These are phyloP conservation scores for Aspergillus proliferans DNA, from an alignment of 2,329 filamentous ascomycete species.

Conservation along the genomic window DNA sequence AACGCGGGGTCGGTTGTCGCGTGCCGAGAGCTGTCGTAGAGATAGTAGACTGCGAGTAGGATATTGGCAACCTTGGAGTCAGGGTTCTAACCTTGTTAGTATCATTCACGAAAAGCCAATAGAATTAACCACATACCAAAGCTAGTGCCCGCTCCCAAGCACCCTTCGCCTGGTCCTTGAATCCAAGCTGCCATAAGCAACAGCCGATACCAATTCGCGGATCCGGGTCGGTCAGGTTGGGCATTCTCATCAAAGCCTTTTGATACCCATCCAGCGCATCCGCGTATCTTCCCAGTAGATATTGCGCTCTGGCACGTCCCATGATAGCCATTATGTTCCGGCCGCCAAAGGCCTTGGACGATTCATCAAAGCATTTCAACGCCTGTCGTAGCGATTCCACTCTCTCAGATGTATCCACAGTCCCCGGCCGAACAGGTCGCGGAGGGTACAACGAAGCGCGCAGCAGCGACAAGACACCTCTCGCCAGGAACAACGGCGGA, in stretches of 20 bases:
- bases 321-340: conserved; percentile 89
- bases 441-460: conserved; percentile 78
- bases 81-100: conserved; percentile 46
- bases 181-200: conserved; percentile 94
- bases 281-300: conserved; percentile 76
- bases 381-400: conserved; percentile 77
- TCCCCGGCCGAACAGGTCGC: conserved; percentile 56
- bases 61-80: conserved; percentile 87
- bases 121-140: conserved; percentile 46
- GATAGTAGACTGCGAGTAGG: conserved; percentile 80
- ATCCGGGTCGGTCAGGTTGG: conserved; percentile 83
- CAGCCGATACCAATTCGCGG: conserved; percentile 93
- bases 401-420: conserved; percentile 62
- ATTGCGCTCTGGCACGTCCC: conserved; percentile 80
- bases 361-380: conserved; percentile 90
- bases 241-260: conserved; percentile 76
- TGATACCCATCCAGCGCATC: conserved; percentile 84
- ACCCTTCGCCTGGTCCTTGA: conserved; percentile 82
- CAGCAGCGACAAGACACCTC: conserved; percentile 81
- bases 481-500: conserved; percentile 81
- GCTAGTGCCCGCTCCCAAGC: conserved; percentile 88
- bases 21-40: conserved; percentile 78
- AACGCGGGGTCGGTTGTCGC: conserved; percentile 81
- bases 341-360: conserved; percentile 72
- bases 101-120: not conserved